Percentiles rank a stretch among this genome's conserved stretches.
Evolutionary conservation across 2,329 filamentous ascomycete species (phyloP).

Genomic region (Diaporthe eres): DNA sequence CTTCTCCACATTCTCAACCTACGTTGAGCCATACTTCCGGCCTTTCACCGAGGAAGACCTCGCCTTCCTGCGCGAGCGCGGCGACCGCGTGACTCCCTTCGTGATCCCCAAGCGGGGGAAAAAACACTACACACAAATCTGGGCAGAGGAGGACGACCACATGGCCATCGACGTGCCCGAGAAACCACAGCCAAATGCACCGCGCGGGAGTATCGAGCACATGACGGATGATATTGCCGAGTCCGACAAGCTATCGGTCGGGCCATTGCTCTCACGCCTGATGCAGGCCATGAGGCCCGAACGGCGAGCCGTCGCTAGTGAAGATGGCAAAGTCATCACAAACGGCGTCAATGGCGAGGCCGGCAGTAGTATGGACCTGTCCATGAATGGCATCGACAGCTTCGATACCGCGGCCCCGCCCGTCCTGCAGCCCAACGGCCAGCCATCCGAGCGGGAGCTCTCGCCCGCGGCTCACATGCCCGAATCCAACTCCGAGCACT

Average conservation of each 20-base stretch:
- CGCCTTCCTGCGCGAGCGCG: slow-evolving; percentile 90
- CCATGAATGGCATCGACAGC: slow-evolving; percentile 66
- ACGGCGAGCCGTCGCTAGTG: slow-evolving; percentile 60
- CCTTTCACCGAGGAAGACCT: slow-evolving; percentile 94
- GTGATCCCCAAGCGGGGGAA: slow-evolving; percentile 88
- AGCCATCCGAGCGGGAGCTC: slow-evolving; percentile 53
- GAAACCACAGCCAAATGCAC: slow-evolving; percentile 82
- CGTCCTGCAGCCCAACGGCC: slow-evolving; percentile 38
- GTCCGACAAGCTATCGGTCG: slow-evolving; percentile 90
- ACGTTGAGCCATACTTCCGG: slow-evolving; percentile 92
- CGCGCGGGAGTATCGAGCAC: slow-evolving; percentile 87
- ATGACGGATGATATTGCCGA: slow-evolving; percentile 90
- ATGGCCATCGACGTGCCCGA: slow-evolving; percentile 81
- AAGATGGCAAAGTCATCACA: slow-evolving; percentile 69
- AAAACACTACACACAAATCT: slow-evolving; percentile 88
- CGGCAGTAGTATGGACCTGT: slow-evolving; percentile 61
- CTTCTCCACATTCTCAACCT: slow-evolving; percentile 92
- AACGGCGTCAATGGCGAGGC: slow-evolving; percentile 62
- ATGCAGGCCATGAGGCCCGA: slow-evolving; percentile 87
- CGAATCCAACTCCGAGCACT: slow-evolving; percentile 80
- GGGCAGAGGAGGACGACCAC: slow-evolving; percentile 92
- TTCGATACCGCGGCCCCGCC: slow-evolving; percentile 53
- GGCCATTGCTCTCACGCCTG: slow-evolving; percentile 86
- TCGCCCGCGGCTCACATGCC: slow-evolving; percentile 85
- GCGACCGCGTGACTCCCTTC: slow-evolving; percentile 87